These are phyloP conservation scores for Ascochyta clinopodiicola DNA, from an alignment of 2,329 filamentous ascomycete species.

Conservation along the genomic window DNA sequence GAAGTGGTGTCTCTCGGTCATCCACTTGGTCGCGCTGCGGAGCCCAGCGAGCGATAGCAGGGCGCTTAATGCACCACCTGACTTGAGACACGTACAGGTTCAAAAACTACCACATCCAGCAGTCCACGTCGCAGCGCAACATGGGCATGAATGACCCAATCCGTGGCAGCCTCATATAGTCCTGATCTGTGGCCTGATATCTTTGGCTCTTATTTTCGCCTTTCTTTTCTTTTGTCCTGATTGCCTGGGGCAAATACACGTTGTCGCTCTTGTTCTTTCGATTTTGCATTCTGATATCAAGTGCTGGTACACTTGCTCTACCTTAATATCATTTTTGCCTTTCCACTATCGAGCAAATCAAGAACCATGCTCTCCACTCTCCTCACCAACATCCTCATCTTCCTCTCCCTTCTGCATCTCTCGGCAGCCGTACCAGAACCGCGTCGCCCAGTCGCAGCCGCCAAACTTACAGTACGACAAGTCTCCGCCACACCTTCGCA, in stretches of 20 bases:
- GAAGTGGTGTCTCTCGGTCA: not conserved
- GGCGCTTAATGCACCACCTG: slow-evolving; percentile 31
- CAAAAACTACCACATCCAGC: slow-evolving; percentile 34
- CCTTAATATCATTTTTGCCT: slow-evolving; percentile 11
- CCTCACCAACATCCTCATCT: slow-evolving; percentile 34
- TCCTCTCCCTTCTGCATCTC: slow-evolving; percentile 35
- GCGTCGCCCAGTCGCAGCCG: slow-evolving; percentile 19
- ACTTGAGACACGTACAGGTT: slow-evolving; percentile 37
- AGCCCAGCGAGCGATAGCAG: slow-evolving; percentile 18
- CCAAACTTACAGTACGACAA: slow-evolving; percentile 38
- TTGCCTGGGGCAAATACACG: slow-evolving; percentile 27
- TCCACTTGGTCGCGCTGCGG: not conserved
- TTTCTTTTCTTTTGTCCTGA: slow-evolving; percentile 25
- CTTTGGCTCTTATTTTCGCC: slow-evolving; percentile 25
- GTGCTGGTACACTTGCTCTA: slow-evolving; percentile 41
- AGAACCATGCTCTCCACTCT: slow-evolving; percentile 36
- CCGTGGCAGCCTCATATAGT: slow-evolving; percentile 37
- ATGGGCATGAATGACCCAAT: slow-evolving; percentile 30
- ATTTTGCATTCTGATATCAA: not conserved
- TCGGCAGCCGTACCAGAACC: slow-evolving; percentile 20
- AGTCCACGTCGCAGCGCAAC: slow-evolving; percentile 39
- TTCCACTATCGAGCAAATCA: not conserved
- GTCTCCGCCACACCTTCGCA: slow-evolving; percentile 30
- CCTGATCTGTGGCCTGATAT: slow-evolving; percentile 41
- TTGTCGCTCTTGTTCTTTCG: slow-evolving; percentile 18